Conservation (phyloP, 495 filamentous ascomycete genomes). For the Pyronema domesticum region DNA sequence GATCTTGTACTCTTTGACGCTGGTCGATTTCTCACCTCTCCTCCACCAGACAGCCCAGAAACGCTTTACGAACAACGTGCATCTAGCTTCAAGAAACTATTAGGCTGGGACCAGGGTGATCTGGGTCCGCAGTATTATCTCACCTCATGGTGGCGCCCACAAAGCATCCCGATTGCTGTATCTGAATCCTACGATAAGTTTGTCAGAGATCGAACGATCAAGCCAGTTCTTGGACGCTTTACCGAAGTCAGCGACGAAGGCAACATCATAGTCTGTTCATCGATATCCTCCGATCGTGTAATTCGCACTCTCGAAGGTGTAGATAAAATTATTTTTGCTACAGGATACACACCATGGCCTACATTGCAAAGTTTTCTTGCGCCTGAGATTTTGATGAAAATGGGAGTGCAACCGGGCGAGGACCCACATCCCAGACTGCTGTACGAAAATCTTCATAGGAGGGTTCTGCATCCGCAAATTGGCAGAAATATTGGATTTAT, state of each 20-base stretch:
- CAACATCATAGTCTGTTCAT: constrained; percentile 8
- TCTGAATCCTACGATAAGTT: constrained; percentile 58
- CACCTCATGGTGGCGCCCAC: constrained; percentile 22
- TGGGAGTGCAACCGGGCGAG: constrained; percentile 35
- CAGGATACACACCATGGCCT: constrained; percentile 37
- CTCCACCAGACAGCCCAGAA: constrained; percentile 39
- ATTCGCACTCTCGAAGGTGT: constrained; percentile 34
- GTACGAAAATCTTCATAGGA: constrained; percentile 35
- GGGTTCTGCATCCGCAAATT: constrained; percentile 34
- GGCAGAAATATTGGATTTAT: constrained; percentile 49
- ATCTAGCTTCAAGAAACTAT: constrained; percentile 33
- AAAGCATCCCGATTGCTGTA: constrained; percentile 46
- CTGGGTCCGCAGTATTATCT: constrained; percentile 30
- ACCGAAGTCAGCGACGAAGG: constrained; percentile 8
- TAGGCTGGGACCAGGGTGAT: constrained; percentile 47
- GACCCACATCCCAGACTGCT: neutral
- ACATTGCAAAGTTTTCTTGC: neutral
- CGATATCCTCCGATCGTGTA: constrained; percentile 26
- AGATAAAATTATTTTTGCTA: constrained; percentile 53
- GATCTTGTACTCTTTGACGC: constrained; percentile 63
- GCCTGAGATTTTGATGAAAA: constrained; percentile 15
- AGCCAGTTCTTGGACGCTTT: constrained; percentile 26
- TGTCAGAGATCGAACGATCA: constrained; percentile 46
- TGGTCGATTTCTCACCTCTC: constrained; percentile 33
- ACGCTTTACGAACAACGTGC: constrained; percentile 38